A percentile compares a stretch with the other conserved stretches of the same genome.
Evolutionary conservation across 306 rosid species (phyloP).

Genomic region (Luffa aegyptiaca): DNA sequence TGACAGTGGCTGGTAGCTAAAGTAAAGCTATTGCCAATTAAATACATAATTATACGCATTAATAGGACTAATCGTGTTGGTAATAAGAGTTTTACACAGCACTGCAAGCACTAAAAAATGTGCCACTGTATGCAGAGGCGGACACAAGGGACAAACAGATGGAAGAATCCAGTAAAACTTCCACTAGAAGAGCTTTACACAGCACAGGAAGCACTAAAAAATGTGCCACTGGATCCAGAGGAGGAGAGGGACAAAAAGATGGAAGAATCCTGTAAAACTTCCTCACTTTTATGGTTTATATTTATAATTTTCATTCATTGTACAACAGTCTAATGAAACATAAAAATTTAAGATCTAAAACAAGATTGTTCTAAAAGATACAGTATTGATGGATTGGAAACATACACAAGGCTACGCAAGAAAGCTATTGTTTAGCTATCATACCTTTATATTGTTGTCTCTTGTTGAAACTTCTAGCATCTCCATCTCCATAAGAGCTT

Average conservation of each 20-base stretch:
- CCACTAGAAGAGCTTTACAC: background rate
- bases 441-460: conserved; percentile 62
- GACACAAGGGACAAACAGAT: background rate
- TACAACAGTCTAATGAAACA: background rate
- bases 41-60: background rate
- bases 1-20: background rate
- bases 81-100: background rate
- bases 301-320: background rate
- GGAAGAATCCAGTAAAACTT: background rate
- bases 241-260: background rate
- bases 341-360: background rate
- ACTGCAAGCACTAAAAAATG: background rate
- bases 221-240: background rate
- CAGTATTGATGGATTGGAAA: background rate
- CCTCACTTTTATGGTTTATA: background rate
- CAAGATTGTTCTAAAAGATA: conserved; percentile 2
- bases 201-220: background rate
- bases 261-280: background rate
- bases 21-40: background rate
- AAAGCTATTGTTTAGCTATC: conserved; percentile 16
- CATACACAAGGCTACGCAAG: conserved; percentile 2
- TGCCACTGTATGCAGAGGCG: background rate
- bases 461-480: conserved; percentile 44
- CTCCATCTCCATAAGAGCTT: conserved; percentile 29
- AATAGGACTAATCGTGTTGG: background rate